phyloP scores from a whole-genome alignment of 1,284 basidiomycete genomes.

The Austroboletus novae-zelandiae region DNA sequence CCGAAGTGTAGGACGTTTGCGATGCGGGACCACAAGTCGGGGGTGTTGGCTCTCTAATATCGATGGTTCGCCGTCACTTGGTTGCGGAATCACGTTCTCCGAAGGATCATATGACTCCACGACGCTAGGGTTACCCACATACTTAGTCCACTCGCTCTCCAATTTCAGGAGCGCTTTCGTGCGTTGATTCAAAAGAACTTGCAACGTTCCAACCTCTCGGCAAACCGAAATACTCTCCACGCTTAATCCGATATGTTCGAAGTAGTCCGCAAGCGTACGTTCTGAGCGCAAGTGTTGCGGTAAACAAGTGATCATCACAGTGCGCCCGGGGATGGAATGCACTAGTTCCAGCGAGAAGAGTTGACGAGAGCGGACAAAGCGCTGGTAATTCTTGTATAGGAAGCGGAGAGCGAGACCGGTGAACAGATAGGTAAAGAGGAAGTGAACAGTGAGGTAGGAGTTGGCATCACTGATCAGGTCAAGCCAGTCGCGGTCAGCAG shows the following conservation, averaged over 20 bases:
- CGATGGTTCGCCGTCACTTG: slow-evolving; percentile 47
- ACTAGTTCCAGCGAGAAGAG: slow-evolving; percentile 92
- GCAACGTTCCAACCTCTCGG: slow-evolving; percentile 77
- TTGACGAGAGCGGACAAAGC: slow-evolving; percentile 90
- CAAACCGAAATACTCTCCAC: slow-evolving; percentile 92
- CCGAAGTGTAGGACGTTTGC: slow-evolving; percentile 66
- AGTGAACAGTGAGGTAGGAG: slow-evolving; percentile 83
- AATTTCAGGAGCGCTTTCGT: slow-evolving; percentile 77
- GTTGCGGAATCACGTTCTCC: slow-evolving; percentile 42
- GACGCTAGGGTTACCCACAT: slow-evolving; percentile 89
- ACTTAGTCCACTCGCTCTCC: slow-evolving; percentile 84
- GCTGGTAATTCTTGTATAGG: slow-evolving; percentile 85
- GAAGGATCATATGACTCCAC: slow-evolving; percentile 73
- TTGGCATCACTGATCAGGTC: slow-evolving; percentile 85
- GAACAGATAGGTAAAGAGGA: slow-evolving; percentile 93
- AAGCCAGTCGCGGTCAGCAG: slow-evolving; percentile 62
- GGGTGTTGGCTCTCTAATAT: slow-evolving; percentile 47
- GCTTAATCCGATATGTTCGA: slow-evolving; percentile 77
- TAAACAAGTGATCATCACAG: slow-evolving; percentile 84
- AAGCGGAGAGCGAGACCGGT: slow-evolving; percentile 82
- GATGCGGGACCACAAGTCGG: slow-evolving; percentile 70
- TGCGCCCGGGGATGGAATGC: slow-evolving; percentile 90
- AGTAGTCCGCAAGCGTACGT: slow-evolving; percentile 87
- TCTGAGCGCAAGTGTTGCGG: slow-evolving; percentile 84
- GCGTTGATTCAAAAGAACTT: slow-evolving; percentile 70